These are phyloP conservation scores for Rhododendron molle DNA, from an alignment of 148 eudicot genomes.

Conservation along the genomic window DNA sequence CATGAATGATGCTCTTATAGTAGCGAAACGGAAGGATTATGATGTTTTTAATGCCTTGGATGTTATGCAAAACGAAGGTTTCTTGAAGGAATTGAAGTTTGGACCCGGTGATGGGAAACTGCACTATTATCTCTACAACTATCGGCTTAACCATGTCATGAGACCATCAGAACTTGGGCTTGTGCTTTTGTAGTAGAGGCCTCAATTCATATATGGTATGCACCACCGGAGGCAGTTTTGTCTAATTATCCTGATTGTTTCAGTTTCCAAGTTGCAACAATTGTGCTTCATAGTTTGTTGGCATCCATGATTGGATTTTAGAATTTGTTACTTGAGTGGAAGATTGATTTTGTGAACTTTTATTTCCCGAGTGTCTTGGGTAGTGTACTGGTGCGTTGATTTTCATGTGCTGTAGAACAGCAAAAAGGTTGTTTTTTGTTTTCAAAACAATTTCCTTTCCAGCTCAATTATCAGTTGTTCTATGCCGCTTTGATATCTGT, in stretches of 20 bases:
- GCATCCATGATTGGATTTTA: slow-evolving; percentile 5
- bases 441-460: not conserved
- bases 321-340: not conserved
- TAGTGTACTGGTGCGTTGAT: not conserved
- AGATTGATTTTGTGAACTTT: slow-evolving; percentile 1
- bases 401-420: not conserved
- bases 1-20: slow-evolving; percentile 83
- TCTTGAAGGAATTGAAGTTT: slow-evolving; percentile 79
- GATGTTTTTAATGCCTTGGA: slow-evolving; percentile 91
- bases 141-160: slow-evolving; percentile 60
- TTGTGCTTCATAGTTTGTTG: not conserved
- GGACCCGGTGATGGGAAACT: slow-evolving; percentile 94
- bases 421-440: not conserved
- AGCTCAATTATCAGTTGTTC: not conserved
- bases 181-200: slow-evolving; percentile 56
- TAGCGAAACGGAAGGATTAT: slow-evolving; percentile 68
- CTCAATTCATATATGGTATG: not conserved
- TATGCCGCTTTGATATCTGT: not conserved
- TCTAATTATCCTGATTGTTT: not conserved
- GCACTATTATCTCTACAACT: slow-evolving; percentile 88
- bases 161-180: slow-evolving; percentile 87
- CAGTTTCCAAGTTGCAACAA: not conserved
- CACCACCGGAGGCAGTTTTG: slow-evolving; percentile 2
- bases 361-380: not conserved
- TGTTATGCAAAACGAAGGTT: slow-evolving; percentile 77